A percentile compares a stretch with the other conserved stretches of the same genome.
phyloP scores from a whole-genome alignment of 768 basidiomycete genomes.

The Calocera viscosa region DNA sequence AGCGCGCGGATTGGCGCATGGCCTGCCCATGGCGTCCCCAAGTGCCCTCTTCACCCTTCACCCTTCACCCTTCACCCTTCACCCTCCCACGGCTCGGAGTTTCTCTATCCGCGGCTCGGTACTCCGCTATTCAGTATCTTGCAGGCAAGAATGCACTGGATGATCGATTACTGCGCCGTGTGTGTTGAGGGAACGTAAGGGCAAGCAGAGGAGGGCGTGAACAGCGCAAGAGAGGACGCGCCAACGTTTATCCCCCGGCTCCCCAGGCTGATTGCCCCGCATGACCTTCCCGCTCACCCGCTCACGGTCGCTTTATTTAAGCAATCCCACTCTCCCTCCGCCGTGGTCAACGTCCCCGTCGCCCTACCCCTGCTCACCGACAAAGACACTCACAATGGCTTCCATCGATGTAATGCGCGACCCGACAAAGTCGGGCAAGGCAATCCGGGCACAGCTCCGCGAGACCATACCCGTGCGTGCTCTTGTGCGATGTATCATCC shows the following conservation, averaged over 20 bases:
- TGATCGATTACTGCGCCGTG: neutral
- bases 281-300: slow-evolving; percentile 6
- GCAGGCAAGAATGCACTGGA: neutral
- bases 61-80: neutral
- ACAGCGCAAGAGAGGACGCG: neutral
- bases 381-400: slow-evolving; percentile 19
- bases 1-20: neutral
- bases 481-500: neutral
- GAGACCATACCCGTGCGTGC: slow-evolving; percentile 22
- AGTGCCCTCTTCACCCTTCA: too few species aligned
- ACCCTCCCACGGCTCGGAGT: neutral
- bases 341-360: neutral
- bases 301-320: slow-evolving; percentile 1
- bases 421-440: slow-evolving; percentile 26
- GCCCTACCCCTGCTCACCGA: neutral
- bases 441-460: slow-evolving; percentile 29
- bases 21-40: too few species aligned
- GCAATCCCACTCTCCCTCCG: neutral
- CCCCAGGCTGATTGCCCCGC: neutral
- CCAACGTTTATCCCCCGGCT: slow-evolving; percentile 1
- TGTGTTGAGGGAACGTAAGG: too few species aligned
- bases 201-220: too few species aligned
- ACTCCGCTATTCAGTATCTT: neutral
- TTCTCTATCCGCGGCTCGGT: neutral
- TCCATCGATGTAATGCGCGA: slow-evolving; percentile 26